phyloP scores from a whole-genome alignment of 1,139 yeast species.

The Candida sanyaensis region DNA sequence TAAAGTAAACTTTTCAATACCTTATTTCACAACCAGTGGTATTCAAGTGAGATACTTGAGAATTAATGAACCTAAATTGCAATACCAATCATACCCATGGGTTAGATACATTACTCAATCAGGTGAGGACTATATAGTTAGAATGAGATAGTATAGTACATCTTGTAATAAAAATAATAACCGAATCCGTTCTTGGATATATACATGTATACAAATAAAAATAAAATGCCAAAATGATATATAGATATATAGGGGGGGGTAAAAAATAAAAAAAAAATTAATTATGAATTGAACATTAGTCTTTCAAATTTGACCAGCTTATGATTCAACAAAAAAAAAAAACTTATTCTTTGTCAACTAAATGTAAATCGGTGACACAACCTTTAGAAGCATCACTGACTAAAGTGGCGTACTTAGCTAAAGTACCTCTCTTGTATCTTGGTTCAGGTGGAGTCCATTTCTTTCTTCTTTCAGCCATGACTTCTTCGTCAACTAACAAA shows the following conservation, averaged over 20 bases:
- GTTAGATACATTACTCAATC: slow-evolving; percentile 92
- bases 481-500: slow-evolving; percentile 69
- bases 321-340: neutral
- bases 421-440: slow-evolving; percentile 87
- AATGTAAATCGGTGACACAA: slow-evolving; percentile 72
- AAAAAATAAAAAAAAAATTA: neutral
- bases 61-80: slow-evolving; percentile 91
- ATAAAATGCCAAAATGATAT: slow-evolving; percentile 1
- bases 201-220: slow-evolving; percentile 6
- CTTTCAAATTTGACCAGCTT: slow-evolving; percentile 4
- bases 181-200: slow-evolving; percentile 11
- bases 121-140: slow-evolving; percentile 91
- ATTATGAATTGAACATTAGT: slow-evolving; percentile 9
- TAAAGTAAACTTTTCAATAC: slow-evolving; percentile 89
- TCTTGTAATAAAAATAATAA: neutral
- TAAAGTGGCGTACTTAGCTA: slow-evolving; percentile 78
- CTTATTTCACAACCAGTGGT: slow-evolving; percentile 97
- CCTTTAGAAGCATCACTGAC: slow-evolving; percentile 92
- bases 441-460: slow-evolving; percentile 83
- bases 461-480: slow-evolving; percentile 69
- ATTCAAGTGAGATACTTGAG: slow-evolving; percentile 92
- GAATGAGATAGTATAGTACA: slow-evolving; percentile 40
- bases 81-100: slow-evolving; percentile 97
- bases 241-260: slow-evolving; percentile 2
- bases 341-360: neutral